These are phyloP conservation scores for Malus orientalis DNA, from an alignment of 306 rosid species.

Conservation along the genomic window DNA sequence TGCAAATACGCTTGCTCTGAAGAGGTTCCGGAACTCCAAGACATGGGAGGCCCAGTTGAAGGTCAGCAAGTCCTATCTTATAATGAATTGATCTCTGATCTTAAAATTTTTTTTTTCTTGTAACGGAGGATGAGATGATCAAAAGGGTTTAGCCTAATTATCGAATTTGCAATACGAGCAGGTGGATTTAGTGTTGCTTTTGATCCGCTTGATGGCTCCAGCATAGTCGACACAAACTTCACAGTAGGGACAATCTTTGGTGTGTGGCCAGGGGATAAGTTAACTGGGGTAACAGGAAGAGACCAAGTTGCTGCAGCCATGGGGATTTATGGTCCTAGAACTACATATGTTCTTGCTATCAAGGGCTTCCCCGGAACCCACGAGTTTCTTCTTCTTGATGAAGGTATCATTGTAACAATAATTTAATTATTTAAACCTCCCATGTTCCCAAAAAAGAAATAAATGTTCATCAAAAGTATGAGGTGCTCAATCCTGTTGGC, in stretches of 20 bases:
- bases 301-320: conserved; percentile 99
- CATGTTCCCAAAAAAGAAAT: neutral
- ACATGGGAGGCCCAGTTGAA: conserved; percentile 96
- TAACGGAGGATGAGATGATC: neutral
- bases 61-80: conserved; percentile 32
- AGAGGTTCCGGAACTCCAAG: conserved; percentile 94
- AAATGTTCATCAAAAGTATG: neutral
- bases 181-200: conserved; percentile 99
- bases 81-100: neutral
- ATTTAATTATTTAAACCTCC: neutral
- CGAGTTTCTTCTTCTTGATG: conserved; percentile 93
- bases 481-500: neutral
- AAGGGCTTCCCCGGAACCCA: conserved; percentile 88
- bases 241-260: conserved; percentile 98
- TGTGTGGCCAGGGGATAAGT: conserved; percentile 98
- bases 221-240: conserved; percentile 97
- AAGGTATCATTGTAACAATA: conserved; percentile 40
- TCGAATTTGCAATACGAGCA: conserved; percentile 23
- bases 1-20: conserved; percentile 98
- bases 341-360: conserved; percentile 89
- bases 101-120: neutral
- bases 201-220: conserved; percentile 97
- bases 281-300: conserved; percentile 79
- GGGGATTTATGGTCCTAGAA: conserved; percentile 96
- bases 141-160: neutral